Percentiles rank a stretch among this genome's conserved stretches.
phyloP scores from a whole-genome alignment of 2,329 filamentous ascomycete genomes.

The Ceratocystis eucalypticola region DNA sequence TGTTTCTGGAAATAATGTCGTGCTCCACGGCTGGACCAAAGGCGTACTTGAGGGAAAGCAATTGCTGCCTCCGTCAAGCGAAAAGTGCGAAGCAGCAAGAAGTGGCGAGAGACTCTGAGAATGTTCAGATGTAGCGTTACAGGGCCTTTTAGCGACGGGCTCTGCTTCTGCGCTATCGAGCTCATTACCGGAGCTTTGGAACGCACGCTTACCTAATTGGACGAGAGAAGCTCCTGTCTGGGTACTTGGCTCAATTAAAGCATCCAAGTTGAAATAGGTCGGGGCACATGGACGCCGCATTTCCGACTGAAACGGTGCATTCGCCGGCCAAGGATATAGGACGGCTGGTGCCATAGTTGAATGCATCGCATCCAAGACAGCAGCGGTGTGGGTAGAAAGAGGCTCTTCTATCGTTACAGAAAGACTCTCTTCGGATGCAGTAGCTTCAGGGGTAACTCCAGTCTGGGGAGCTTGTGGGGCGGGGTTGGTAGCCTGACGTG shows the following conservation, averaged over 20 bases:
- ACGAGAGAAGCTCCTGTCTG: no score
- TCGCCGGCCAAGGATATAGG: neutral
- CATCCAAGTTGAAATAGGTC: no score
- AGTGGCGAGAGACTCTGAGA: neutral
- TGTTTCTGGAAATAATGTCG: neutral
- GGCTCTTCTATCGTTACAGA: conserved; percentile 10
- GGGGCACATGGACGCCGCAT: neutral
- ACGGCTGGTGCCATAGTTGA: neutral
- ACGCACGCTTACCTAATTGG: neutral
- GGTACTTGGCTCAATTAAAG: no score
- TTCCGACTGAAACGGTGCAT: neutral
- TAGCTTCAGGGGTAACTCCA: neutral
- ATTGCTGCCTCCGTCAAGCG: neutral
- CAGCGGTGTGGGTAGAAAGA: conserved; percentile 15
- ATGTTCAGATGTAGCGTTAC: neutral
- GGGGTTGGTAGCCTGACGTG: neutral
- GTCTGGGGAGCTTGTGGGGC: neutral
- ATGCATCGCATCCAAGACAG: conserved; percentile 17
- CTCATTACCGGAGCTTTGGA: neutral
- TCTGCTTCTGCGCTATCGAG: neutral
- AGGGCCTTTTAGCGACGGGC: neutral
- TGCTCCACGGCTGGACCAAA: neutral
- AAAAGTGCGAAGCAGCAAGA: neutral
- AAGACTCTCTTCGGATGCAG: conserved; percentile 3
- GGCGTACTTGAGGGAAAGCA: neutral